Base-by-base conservation (phyloP, 2,329 filamentous ascomycete species). In the Nigrospora oryzae region DNA sequence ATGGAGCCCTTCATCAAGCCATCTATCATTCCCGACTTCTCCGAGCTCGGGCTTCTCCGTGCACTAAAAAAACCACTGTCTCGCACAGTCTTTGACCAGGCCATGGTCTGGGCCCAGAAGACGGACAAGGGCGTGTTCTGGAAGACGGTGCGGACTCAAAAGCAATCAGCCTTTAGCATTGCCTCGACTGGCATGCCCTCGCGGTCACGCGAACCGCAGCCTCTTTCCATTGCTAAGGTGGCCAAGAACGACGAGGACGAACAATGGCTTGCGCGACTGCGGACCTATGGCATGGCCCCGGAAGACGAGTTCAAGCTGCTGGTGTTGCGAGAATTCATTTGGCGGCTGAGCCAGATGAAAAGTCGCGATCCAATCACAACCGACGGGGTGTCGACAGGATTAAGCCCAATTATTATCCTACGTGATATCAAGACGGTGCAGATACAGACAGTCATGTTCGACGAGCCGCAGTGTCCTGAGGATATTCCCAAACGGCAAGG, bases 291-390 rank as follows among this genome's bases (percentile, higher is more conserved):
- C 0, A 80, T 98, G 70, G 70, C 74, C 1, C 59, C 73, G 1
- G 90, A 96, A 38, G 91, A 98, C 53, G 93, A 98, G 53, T 79
- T 86, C 58, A 97, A 98, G 62, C 68, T 98, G 3, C 69, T 97
- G 33, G 86, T 83, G 5, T 71, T 98, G 11, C 76, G 87, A 46
- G 90, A 96, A 58, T 97, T 95, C 56, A 87, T 98, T 36, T 95
- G 88, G 86, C 81, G 87, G 35, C 75, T 93, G 8, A 86, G 86
- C 41, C 80, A 82, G 54, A 82, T 86, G 49, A 86, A 83, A 56
- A 69, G 77, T 11, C 78, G 82, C 28, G 73, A 77, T 36, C 55
- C 65, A 4, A 55, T 59, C 1, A 56, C 57, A 4, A 71, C 76
- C 43, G 64, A 65, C 44, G 56, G 59, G 51, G 58, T 70, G 49